Evolutionary conservation across 2,329 filamentous ascomycete species (phyloP), one percentile per base, ranked within the genome.

Genomic region (Hypoxylon sp.): DNA sequence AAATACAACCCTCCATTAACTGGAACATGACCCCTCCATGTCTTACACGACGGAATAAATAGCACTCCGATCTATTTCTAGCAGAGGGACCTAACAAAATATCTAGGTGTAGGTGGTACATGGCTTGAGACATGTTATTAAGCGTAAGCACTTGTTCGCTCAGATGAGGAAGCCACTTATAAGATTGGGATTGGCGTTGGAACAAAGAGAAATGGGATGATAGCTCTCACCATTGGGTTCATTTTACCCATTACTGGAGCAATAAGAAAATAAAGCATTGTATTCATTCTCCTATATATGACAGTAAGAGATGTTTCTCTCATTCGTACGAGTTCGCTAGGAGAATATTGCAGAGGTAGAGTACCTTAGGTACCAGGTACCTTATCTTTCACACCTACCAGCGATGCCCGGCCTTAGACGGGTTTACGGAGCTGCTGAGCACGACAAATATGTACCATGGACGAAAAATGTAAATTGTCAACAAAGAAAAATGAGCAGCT

Each of bases 1-100:
- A 56, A 66, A 63, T 69, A 45, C 49, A 7, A 65, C 61, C 53
- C 50, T 63, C 55, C 45, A 14, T 63, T 52, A 43, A 13, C 46
- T 43, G 5, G 17, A 63, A 59, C 34, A 14, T 19, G 11, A 2
- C 25, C 46, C 52, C 30, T 32, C 30, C 43, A 17, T 45, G 50
- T 56, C 60, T 63, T 56, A 58, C 43, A 56, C 28, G 28, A 51
- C 49, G 52, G 58, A 58, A 58, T 17, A 62, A 62, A 59, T 36
- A 45, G 43, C 3, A 45, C n/a, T 21, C 36, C 45, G 63, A 49
- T 43, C 30, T 57, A 30, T 30, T 30, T 30, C 23, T 30, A 30
- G 28, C 28, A 30, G 28, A 30, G 6, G 28, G 32, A 30, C 23
- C 45, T 50, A 1, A 14, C n/a, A 38, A 7, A 30, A 30, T 30